These are phyloP conservation scores for Aegilops umbellulata DNA, from an alignment of 176 grass and related monocot genomes.

Conservation along the genomic window DNA sequence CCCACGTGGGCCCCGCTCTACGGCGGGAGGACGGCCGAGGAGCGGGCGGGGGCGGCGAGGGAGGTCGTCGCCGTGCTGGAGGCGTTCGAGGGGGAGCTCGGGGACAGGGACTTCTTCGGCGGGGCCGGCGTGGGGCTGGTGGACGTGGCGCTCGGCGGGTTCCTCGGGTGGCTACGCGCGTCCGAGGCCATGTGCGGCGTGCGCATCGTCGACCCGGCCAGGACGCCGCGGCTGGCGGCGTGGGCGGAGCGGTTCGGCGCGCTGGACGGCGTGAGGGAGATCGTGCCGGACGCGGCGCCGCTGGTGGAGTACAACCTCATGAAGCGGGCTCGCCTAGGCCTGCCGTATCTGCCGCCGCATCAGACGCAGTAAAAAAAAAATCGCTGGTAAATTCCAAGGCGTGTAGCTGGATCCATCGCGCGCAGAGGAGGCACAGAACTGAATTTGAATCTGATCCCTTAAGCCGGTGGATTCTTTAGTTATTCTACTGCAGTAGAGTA, in stretches of 20 bases:
- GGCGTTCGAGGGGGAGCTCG: constrained; percentile 8
- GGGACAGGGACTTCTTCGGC: constrained; percentile 1
- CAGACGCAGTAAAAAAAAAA: background rate
- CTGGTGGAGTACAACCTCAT: constrained; percentile 20
- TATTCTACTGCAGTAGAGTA: background rate
- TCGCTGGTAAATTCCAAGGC: background rate
- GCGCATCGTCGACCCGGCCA: background rate
- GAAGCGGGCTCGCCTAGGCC: background rate
- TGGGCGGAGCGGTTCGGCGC: constrained; percentile 21
- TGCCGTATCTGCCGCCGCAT: background rate
- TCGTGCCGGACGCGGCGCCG: background rate
- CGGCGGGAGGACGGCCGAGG: background rate
- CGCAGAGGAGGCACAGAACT: background rate
- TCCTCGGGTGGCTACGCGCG: background rate
- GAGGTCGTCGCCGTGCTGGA: background rate
- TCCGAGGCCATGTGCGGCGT: constrained; percentile 18
- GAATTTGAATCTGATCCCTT: background rate
- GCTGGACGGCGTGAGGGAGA: background rate
- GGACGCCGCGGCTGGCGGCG: constrained; percentile 7
- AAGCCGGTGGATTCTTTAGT: no score
- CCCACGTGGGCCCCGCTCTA: background rate
- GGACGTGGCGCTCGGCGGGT: constrained; percentile 3
- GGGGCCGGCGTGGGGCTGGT: background rate
- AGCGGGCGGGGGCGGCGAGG: background rate
- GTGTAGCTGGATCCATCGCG: background rate